Conservation (phyloP, 441 rosid genomes). For the Euphorbia celastroides region DNA sequence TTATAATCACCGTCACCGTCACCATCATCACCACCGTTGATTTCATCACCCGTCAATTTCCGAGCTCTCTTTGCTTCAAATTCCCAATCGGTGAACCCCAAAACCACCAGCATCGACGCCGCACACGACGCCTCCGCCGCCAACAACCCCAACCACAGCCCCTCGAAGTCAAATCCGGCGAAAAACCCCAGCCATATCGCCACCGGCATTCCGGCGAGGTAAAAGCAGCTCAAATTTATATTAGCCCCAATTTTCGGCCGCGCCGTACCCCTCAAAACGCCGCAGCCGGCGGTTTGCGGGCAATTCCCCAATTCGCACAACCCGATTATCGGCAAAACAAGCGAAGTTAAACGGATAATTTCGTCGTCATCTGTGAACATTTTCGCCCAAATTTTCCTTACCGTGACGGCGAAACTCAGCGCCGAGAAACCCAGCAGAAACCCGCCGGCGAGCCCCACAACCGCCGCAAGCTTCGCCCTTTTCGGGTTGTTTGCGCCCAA, state of each 20-base stretch:
- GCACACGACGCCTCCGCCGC: constrained; percentile 80
- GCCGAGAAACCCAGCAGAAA: constrained; percentile 63
- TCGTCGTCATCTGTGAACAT: constrained; percentile 68
- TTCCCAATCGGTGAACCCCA: constrained; percentile 73
- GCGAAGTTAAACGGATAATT: constrained; percentile 52
- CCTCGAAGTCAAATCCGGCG: constrained; percentile 55
- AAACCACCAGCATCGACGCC: constrained; percentile 61
- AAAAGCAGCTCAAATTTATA: constrained; percentile 74
- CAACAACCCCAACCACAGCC: constrained; percentile 81
- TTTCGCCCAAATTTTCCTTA: constrained; percentile 67
- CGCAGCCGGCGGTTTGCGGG: constrained; percentile 92
- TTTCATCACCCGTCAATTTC: constrained; percentile 59
- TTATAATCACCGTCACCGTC: constrained; percentile 31
- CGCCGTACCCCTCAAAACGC: constrained; percentile 80
- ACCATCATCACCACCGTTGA: constrained; percentile 28
- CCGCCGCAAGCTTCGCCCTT: constrained; percentile 61
- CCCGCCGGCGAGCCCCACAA: constrained; percentile 57
- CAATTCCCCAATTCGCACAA: constrained; percentile 92
- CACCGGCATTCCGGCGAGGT: constrained; percentile 79
- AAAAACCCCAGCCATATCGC: constrained; percentile 64
- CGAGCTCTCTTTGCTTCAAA: constrained; percentile 55
- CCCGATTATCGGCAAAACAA: constrained; percentile 72
- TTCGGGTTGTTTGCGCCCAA: constrained; percentile 71
- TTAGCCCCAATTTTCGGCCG: constrained; percentile 78
- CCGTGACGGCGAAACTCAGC: constrained; percentile 39